Evolutionary conservation across 2,329 filamentous ascomycete species (phyloP).

Genomic region (Mycosphaerella arachidis): DNA sequence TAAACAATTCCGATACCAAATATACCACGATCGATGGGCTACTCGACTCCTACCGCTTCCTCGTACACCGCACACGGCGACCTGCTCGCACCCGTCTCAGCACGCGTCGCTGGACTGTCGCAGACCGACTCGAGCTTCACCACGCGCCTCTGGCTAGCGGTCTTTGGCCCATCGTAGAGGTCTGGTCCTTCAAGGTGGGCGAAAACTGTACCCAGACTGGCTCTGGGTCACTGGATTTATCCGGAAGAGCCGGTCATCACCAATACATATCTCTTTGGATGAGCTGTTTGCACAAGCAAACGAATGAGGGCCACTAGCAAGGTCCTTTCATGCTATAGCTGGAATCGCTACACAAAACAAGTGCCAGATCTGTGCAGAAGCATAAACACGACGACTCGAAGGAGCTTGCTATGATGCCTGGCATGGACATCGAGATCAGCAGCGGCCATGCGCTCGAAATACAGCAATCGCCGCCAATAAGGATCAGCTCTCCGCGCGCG

Average conservation of each 20-base stretch:
- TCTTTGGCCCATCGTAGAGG: conserved; percentile 42
- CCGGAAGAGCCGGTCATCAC: neutral
- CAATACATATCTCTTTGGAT: neutral
- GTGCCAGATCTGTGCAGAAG: too few species aligned
- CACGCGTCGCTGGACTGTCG: conserved; percentile 31
- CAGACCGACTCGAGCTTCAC: conserved; percentile 45
- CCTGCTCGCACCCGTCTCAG: conserved; percentile 34
- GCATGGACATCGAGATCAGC: conserved; percentile 33
- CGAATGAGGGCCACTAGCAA: neutral
- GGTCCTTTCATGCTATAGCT: neutral
- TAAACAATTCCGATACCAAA: conserved; percentile 1
- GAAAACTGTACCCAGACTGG: conserved; percentile 34
- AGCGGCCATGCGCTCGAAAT: conserved; percentile 22
- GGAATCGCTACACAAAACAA: neutral
- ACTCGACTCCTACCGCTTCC: conserved; percentile 36
- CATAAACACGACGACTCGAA: neutral
- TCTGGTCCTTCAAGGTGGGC: conserved; percentile 47
- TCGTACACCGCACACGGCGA: conserved; percentile 32
- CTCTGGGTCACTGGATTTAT: neutral
- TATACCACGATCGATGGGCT: conserved; percentile 39
- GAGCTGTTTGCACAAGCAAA: conserved; percentile 2
- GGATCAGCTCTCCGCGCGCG: conserved; percentile 29
- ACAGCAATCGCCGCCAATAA: conserved; percentile 29
- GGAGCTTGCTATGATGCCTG: conserved; percentile 25
- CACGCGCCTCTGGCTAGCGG: conserved; percentile 44